Base-by-base conservation (phyloP, 495 filamentous ascomycete species). In the Daldinia concentrica region DNA sequence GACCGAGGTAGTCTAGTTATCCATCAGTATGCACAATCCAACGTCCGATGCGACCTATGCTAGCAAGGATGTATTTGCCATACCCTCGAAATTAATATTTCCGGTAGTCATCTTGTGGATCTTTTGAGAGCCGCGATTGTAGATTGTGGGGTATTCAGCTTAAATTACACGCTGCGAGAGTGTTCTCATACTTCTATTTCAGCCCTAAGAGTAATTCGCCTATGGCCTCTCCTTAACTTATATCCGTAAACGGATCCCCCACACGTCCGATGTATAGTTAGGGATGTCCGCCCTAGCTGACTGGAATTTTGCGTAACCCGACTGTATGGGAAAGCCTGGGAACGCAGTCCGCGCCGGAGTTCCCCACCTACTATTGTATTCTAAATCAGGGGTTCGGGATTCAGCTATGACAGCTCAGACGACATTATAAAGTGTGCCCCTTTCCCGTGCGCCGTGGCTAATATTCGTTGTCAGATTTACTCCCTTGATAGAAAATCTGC, bases 1-100 rank as follows among this genome's bases (percentile, higher is more conserved):
- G 72, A 39, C 83, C 86, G 76, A 87, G 84, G 77, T 81, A 87
- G 34, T 88, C 85, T 81, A 77, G 59, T 26, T 14, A 19, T 55
- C 22, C 22, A 66, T 67, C 70, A 78, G 68, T 61, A 62, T 50
- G 37, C 3, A 29, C 27, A 36, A 36, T 24, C 8, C 26, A 29
- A 59, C 22, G 0, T 27, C 30, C 11, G 51, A 30, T 54, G 34
- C 17, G 29, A 36, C 6, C 15, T 34, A 27, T 58, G 26, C 43
- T 24, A 48, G 43, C 43, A 48, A 48, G 43, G 43, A 48, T 27
- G 12, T 45, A 12, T 56, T 45, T 8, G 32, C 32, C 59, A 32
- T 76, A 74, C 71, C 71, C 29, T 78, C 76, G 29, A 78, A 78
- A 14, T 64, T 65, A 55, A 78, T 76, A 51, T 74, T 72, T 71